phyloP scores from a whole-genome alignment of 176 grass and related monocot genomes.

The Musa troglodytarum region DNA sequence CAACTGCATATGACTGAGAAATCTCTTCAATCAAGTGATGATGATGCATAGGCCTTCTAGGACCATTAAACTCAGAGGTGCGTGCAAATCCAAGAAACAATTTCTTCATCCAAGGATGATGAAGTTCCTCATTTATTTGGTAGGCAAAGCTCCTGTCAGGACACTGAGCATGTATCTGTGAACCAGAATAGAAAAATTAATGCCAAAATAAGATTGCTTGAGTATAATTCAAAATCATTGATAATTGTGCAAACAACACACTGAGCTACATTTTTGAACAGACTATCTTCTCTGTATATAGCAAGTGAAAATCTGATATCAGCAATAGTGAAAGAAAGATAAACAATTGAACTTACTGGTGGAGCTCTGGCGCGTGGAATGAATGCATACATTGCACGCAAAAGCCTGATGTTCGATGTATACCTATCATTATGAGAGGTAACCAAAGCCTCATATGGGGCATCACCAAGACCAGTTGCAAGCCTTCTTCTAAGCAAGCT shows the following conservation, averaged over 20 bases:
- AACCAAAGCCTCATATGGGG: slow-evolving; percentile 52
- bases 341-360: slow-evolving; percentile 65
- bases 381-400: slow-evolving; percentile 84
- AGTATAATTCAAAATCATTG: background rate
- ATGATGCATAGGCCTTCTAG: slow-evolving; percentile 44
- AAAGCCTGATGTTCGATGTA: slow-evolving; percentile 60
- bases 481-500: slow-evolving; percentile 58
- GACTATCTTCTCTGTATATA: no score
- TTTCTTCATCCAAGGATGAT: slow-evolving; percentile 91
- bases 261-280: no score
- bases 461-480: slow-evolving; percentile 41
- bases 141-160: slow-evolving; percentile 82
- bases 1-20: slow-evolving; percentile 37
- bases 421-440: slow-evolving; percentile 82
- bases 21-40: slow-evolving; percentile 88
- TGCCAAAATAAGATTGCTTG: background rate
- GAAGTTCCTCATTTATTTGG: slow-evolving; percentile 73
- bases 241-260: background rate
- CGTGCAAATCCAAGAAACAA: slow-evolving; percentile 89
- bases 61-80: slow-evolving; percentile 92
- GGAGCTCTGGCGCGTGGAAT: slow-evolving; percentile 88
- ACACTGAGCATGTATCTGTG: slow-evolving; percentile 66
- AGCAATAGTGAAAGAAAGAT: slow-evolving; percentile 6
- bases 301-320: background rate
- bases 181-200: slow-evolving; percentile 8